Conservation (phyloP, 371 early-diverging fungal species). For the Blyttiomyces sp. region DNA sequence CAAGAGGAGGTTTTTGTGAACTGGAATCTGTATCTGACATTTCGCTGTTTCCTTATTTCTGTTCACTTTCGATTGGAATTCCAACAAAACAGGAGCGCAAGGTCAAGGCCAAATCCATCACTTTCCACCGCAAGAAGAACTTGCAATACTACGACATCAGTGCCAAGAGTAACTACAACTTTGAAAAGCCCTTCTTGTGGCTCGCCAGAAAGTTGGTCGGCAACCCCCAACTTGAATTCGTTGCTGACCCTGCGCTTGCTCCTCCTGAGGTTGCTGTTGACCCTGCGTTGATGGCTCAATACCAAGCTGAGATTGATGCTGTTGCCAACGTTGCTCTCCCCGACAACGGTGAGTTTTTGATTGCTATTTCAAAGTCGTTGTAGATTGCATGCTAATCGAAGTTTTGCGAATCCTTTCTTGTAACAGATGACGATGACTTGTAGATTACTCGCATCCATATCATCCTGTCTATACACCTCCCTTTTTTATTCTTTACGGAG, state of each 20-base stretch:
- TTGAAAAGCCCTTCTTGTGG: slow-evolving; percentile 99
- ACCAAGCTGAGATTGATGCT: slow-evolving; percentile 29
- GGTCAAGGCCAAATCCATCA: slow-evolving; percentile 99
- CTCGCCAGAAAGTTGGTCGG: slow-evolving; percentile 96
- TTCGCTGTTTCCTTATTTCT: not conserved
- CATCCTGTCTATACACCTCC: too few species aligned
- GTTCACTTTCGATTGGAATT: too few species aligned
- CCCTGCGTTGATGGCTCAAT: slow-evolving; percentile 63
- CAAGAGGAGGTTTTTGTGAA: too few species aligned
- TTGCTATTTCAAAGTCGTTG: too few species aligned
- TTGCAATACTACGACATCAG: slow-evolving; percentile 99
- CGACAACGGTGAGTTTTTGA: slow-evolving; percentile 39
- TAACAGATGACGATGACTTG: too few species aligned
- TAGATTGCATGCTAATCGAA: too few species aligned
- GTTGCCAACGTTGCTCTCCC: slow-evolving; percentile 43
- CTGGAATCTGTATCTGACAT: too few species aligned
- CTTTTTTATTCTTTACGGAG: too few species aligned
- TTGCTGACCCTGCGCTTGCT: slow-evolving; percentile 95
- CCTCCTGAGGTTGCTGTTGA: slow-evolving; percentile 96
- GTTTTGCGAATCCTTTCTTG: too few species aligned
- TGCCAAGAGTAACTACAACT: slow-evolving; percentile 99
- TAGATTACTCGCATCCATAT: too few species aligned
- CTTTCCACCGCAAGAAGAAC: slow-evolving; percentile 99
- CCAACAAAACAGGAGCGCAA: slow-evolving; percentile 94
- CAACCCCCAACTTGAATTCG: slow-evolving; percentile 94